Evolutionary conservation across 306 rosid species (phyloP).

Genomic region (Alnus glutinosa): DNA sequence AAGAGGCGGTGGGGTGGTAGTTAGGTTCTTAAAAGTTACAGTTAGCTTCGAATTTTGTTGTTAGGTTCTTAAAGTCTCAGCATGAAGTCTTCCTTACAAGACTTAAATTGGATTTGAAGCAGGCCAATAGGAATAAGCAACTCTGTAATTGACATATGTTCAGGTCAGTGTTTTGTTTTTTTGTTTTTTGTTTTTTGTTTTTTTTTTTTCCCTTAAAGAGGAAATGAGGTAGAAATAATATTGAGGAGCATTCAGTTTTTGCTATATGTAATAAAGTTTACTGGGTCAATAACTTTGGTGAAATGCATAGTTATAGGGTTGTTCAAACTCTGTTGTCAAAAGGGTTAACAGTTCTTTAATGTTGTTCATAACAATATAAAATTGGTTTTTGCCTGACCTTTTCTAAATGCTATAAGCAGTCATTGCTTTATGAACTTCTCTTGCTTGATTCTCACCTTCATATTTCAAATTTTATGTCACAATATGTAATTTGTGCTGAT

Average conservation of each 20-base stretch:
- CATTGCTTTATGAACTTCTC: neutral
- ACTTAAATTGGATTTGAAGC: conserved; percentile 3
- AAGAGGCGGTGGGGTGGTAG: conserved; percentile 63
- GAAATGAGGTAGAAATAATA: neutral
- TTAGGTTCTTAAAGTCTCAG: conserved; percentile 7
- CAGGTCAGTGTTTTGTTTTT: neutral
- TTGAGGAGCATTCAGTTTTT: neutral
- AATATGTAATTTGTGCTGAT: neutral
- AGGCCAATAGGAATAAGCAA: conserved; percentile 1
- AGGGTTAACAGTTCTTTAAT: neutral
- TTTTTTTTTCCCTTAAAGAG: neutral
- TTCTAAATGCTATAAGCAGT: neutral
- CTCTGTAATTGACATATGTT: neutral
- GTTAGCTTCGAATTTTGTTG: neutral
- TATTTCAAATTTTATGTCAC: neutral
- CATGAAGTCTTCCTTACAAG: neutral
- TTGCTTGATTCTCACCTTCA: neutral
- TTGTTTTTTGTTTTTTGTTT: too few species aligned
- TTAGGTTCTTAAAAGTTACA: conserved; percentile 21
- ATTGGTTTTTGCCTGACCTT: neutral
- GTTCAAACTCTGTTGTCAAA: neutral
- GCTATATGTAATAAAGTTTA: neutral
- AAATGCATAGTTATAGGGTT: neutral
- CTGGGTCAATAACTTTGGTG: neutral
- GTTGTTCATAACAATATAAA: neutral